phyloP scores from a whole-genome alignment of 2,329 filamentous ascomycete species.

The Colletotrichum graminicola region DNA sequence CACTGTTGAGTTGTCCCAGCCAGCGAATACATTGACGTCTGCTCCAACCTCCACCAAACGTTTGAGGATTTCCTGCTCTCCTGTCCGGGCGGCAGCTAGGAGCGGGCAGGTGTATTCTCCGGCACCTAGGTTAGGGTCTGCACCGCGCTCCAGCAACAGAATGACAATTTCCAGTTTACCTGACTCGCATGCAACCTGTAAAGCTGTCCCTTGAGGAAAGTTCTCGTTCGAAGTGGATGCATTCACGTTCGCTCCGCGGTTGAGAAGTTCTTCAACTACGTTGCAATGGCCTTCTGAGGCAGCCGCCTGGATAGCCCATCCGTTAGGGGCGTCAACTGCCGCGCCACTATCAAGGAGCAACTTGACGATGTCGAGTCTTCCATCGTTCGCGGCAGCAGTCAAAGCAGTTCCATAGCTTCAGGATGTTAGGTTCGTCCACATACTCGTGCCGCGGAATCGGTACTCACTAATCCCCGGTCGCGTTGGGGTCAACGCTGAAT shows the following conservation, averaged over 20 bases:
- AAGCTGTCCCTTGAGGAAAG: constrained; percentile 49
- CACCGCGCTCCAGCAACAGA: constrained; percentile 53
- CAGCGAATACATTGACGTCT: constrained; percentile 52
- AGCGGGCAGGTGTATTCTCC: constrained; percentile 52
- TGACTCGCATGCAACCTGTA: constrained; percentile 55
- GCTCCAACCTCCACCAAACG: constrained; percentile 52
- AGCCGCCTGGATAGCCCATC: constrained; percentile 55
- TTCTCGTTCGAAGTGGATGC: constrained; percentile 31
- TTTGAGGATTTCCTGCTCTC: constrained; percentile 52
- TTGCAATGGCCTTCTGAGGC: constrained; percentile 52
- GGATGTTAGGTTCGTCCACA: constrained; percentile 20
- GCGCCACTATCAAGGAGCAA: constrained; percentile 39
- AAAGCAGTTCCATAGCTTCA: constrained; percentile 52
- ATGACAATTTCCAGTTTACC: constrained; percentile 52
- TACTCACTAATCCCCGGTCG: constrained; percentile 54
- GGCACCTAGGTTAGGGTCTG: constrained; percentile 54
- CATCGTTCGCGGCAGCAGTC: constrained; percentile 56
- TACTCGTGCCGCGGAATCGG: background rate
- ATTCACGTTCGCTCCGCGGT: constrained; percentile 48
- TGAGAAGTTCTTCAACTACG: constrained; percentile 51
- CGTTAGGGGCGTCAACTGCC: constrained; percentile 48
- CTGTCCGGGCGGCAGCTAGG: constrained; percentile 52
- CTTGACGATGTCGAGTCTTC: constrained; percentile 45
- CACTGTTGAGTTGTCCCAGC: constrained; percentile 51
- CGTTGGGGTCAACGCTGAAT: constrained; percentile 54